Base-by-base conservation (phyloP, 768 basidiomycete species). In the Favolaschia claudopus region DNA sequence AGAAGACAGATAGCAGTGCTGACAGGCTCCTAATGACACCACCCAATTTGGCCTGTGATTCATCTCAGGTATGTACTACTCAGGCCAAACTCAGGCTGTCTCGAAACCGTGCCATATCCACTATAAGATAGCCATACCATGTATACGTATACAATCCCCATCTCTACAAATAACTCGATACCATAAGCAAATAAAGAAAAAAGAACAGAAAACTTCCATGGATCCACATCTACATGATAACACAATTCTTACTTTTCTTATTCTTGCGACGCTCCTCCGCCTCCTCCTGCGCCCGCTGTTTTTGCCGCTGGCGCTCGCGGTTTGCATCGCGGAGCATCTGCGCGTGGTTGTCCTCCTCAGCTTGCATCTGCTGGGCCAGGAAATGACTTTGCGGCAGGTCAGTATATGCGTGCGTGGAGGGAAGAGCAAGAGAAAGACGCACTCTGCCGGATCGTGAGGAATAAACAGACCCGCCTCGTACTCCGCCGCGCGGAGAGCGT, bases 361-460 rank as follows among this genome's bases (percentile, higher is more conserved):
- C 84, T 69, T 96, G 95, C 2, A 97, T 74, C 60, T 89, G 89
- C 43, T 79, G 80, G 4, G 95, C 95, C 1, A 96, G 79, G 7
- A 82, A 85, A 31, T 78, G 81, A 67, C 90, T 93, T 37, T 10
- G 40, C 28, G 46, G 37, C n/a, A 55, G 20, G 37, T 39, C 44
- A 42, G 37, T 20, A 51, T 28, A 62, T 52, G 65, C 45, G 39
- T 10, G 42, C 15, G 51, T 14, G 24, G 5, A 10, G 27, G 25
- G 19, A 27, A 42, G 28, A 15, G 22, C 27, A 50, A 7, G 17
- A 44, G 19, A 47, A 47, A 28, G 1, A 81, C 88, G 50, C 66
- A 92, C 92, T 94, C 91, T 28, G 79, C 77, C 14, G 82, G 78
- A 57, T 88, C 83, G 27, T 73, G 76, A 1, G 74, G 68, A 20